Conservation (phyloP, 306 rosid species). For the Begonia peltatifolia region DNA sequence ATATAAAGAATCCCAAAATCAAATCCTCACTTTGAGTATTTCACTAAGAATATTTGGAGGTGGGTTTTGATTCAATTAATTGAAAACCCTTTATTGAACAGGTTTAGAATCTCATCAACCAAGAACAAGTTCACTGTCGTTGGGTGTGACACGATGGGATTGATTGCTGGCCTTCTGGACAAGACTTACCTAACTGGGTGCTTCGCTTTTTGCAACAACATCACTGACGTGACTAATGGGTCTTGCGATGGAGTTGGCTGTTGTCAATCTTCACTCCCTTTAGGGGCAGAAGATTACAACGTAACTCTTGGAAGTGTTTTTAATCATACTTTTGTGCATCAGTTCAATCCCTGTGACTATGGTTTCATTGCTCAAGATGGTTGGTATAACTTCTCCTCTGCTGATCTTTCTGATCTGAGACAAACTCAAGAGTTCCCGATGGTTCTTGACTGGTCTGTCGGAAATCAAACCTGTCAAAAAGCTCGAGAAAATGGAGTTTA, state of each 20-base stretch:
- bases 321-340: neutral
- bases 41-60: no score
- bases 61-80: no score
- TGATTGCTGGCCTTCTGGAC: neutral
- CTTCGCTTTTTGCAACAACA: neutral
- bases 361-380: neutral
- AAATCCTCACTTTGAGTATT: no score
- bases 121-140: neutral
- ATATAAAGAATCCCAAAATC: no score
- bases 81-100: no score
- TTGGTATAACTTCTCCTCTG: neutral
- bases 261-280: neutral
- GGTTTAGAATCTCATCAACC: neutral
- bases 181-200: neutral
- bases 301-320: neutral
- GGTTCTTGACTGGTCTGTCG: neutral
- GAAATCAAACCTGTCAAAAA: neutral
- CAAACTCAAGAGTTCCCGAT: neutral
- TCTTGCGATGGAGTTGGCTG: neutral
- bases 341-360: neutral
- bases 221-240: neutral
- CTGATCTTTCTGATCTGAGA: neutral
- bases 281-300: neutral
- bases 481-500: neutral
- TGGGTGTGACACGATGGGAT: neutral